Conservation (phyloP, 768 basidiomycete genomes). For the Suillus clintonianus region DNA sequence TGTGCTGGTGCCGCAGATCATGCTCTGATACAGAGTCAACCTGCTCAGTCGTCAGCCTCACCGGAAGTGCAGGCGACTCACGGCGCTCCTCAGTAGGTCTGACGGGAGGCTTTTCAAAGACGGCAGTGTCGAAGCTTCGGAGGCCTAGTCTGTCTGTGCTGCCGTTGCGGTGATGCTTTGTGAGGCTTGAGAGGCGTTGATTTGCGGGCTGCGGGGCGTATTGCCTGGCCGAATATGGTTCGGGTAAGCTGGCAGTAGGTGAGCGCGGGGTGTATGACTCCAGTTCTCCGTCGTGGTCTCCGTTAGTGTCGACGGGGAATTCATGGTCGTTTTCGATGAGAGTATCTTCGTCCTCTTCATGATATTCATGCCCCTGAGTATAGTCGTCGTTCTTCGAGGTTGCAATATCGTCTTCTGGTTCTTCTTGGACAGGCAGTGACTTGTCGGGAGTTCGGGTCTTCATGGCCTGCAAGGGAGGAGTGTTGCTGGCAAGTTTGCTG, state of each 20-base stretch:
- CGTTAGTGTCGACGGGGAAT: constrained; percentile 33
- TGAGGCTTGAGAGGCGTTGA: constrained; percentile 36
- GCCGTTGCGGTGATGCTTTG: constrained; percentile 56
- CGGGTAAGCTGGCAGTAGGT: constrained; percentile 61
- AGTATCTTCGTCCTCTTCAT: constrained; percentile 49
- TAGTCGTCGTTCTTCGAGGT: constrained; percentile 40
- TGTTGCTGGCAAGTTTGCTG: constrained; percentile 48
- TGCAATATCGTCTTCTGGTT: constrained; percentile 64
- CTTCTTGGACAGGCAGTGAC: constrained; percentile 77
- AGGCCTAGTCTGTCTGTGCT: constrained; percentile 64
- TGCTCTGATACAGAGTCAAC: constrained; percentile 15
- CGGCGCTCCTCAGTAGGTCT: constrained; percentile 28
- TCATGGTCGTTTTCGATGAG: constrained; percentile 43
- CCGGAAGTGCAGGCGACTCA: constrained; percentile 21
- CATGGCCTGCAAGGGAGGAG: constrained; percentile 56
- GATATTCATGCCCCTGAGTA: constrained; percentile 38
- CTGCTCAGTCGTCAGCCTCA: constrained; percentile 19
- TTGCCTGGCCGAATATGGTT: constrained; percentile 35
- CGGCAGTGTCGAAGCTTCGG: constrained; percentile 56
- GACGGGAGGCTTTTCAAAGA: constrained; percentile 46
- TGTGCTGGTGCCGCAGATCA: constrained; percentile 19
- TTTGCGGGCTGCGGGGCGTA: constrained; percentile 33
- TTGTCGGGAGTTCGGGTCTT: constrained; percentile 65
- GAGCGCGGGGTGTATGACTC: constrained; percentile 70
- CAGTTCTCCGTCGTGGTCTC: constrained; percentile 50